phyloP scores from a whole-genome alignment of 164 flowering plant genomes.

The Umbellularia californica region DNA sequence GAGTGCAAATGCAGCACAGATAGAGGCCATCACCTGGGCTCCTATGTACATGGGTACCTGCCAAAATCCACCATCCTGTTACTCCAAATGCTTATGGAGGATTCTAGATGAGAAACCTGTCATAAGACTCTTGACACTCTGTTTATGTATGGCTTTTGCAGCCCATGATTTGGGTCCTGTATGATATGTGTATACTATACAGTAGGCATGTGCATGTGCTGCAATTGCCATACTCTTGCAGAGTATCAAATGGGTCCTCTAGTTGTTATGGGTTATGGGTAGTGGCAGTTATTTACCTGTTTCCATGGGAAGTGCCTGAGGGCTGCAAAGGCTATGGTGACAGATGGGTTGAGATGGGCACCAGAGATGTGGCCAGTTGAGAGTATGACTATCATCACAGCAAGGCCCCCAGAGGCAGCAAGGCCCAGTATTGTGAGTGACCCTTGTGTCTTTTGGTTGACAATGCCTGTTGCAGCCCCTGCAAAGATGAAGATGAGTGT shows the following conservation, averaged over 20 bases:
- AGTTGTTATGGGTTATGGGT: not conserved
- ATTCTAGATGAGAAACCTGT: not conserved
- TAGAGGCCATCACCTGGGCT: slow-evolving; percentile 72
- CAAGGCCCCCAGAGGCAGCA: slow-evolving; percentile 65
- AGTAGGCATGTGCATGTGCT: too few relatives aligned
- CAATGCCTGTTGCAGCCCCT: slow-evolving; percentile 76
- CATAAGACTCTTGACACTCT: not conserved
- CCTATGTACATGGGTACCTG: slow-evolving; percentile 76
- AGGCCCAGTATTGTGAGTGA: slow-evolving; percentile 57
- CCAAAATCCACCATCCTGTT: not conserved
- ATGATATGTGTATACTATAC: too few relatives aligned
- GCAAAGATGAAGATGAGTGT: slow-evolving; percentile 75
- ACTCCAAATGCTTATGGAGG: not conserved
- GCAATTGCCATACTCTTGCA: too few relatives aligned
- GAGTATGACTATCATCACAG: slow-evolving; percentile 73
- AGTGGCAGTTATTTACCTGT: slow-evolving; percentile 29
- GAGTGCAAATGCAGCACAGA: slow-evolving; percentile 64
- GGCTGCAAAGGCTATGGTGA: slow-evolving; percentile 79
- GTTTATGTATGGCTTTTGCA: too few relatives aligned
- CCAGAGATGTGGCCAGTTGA: slow-evolving; percentile 89
- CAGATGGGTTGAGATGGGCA: slow-evolving; percentile 78
- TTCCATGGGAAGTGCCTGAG: slow-evolving; percentile 76
- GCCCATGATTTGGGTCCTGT: too few relatives aligned
- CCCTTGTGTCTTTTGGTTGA: slow-evolving; percentile 67
- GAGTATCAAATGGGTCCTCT: not conserved